Percentiles rank a stretch among this genome's conserved stretches.
These are phyloP conservation scores for Phaffia australis DNA, from an alignment of 768 basidiomycete species.

Conservation along the genomic window DNA sequence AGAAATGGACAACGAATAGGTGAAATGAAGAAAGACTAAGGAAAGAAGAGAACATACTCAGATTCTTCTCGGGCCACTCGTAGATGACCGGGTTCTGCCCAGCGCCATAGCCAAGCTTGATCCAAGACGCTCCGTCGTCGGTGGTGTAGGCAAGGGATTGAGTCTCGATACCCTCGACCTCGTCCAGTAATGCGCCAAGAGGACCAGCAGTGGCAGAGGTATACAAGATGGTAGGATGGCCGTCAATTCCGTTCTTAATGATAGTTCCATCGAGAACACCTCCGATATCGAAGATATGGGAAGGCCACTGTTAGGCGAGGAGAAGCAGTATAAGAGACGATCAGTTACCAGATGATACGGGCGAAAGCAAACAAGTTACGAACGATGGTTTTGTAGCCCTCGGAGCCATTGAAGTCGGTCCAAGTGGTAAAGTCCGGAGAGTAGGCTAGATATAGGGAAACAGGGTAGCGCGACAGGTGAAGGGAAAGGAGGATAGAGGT, in stretches of 20 bases:
- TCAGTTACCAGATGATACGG: too few relatives aligned
- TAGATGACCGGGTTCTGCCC: slow-evolving; percentile 25
- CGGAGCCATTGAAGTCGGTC: slow-evolving; percentile 16
- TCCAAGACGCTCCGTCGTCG: slow-evolving; percentile 27
- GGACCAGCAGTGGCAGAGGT: slow-evolving; percentile 24
- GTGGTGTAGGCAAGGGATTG: slow-evolving; percentile 27
- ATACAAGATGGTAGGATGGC: slow-evolving; percentile 28
- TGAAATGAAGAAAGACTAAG: too few relatives aligned
- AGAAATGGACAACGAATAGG: too few relatives aligned
- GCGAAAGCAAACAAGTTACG: neutral
- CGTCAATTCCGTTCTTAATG: slow-evolving; percentile 27
- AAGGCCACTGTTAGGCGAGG: slow-evolving; percentile 25
- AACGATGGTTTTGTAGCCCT: slow-evolving; percentile 25
- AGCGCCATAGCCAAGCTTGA: slow-evolving; percentile 25
- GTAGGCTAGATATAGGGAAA: too few relatives aligned
- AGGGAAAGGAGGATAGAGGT: neutral
- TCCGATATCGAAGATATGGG: slow-evolving; percentile 29
- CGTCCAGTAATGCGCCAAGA: slow-evolving; percentile 25
- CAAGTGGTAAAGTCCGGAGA: slow-evolving; percentile 23
- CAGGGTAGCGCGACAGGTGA: too few relatives aligned
- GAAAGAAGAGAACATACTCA: too few relatives aligned
- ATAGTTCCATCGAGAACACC: slow-evolving; percentile 30
- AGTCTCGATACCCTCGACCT: slow-evolving; percentile 27
- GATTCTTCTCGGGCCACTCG: slow-evolving; percentile 17
- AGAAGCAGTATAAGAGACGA: neutral